phyloP scores from a whole-genome alignment of 1,284 basidiomycete genomes.

The Agaricales sp. region DNA sequence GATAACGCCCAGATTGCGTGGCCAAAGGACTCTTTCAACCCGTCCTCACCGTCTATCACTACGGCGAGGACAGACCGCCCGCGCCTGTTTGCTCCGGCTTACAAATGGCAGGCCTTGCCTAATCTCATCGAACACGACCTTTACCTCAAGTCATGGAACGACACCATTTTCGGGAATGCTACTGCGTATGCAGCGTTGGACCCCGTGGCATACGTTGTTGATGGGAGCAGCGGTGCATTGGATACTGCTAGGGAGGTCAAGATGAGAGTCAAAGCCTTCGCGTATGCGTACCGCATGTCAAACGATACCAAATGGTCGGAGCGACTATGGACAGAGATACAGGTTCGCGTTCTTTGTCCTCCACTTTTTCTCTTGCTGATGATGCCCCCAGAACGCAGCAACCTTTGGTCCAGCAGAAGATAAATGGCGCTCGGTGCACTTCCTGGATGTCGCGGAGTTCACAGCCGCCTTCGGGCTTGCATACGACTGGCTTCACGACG shows the following conservation, averaged over 20 bases:
- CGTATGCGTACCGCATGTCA: constrained; percentile 86
- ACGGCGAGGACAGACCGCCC: constrained; percentile 73
- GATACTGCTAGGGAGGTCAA: constrained; percentile 90
- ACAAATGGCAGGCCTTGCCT: constrained; percentile 86
- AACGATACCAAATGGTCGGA: constrained; percentile 87
- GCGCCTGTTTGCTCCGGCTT: constrained; percentile 82
- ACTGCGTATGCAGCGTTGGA: constrained; percentile 51
- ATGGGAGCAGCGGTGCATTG: constrained; percentile 86
- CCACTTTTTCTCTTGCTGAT: constrained; percentile 1
- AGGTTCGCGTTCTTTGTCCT: constrained; percentile 31
- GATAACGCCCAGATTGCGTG: constrained; percentile 46
- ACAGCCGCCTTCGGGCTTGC: constrained; percentile 82
- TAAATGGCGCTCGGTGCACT: constrained; percentile 83
- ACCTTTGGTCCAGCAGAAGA: constrained; percentile 30
- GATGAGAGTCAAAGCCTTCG: constrained; percentile 85
- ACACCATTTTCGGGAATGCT: constrained; percentile 87
- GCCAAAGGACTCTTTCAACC: constrained; percentile 69
- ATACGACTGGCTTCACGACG: constrained; percentile 93
- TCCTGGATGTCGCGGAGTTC: constrained; percentile 92
- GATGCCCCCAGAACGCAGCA: constrained; percentile 40
- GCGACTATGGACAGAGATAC: constrained; percentile 75
- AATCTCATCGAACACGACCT: constrained; percentile 76
- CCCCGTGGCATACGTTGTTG: constrained; percentile 63
- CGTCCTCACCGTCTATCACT: constrained; percentile 47
- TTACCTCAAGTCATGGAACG: constrained; percentile 86